phyloP scores from a whole-genome alignment of 108 stramenopile species.

The Bacterosira constricta region DNA sequence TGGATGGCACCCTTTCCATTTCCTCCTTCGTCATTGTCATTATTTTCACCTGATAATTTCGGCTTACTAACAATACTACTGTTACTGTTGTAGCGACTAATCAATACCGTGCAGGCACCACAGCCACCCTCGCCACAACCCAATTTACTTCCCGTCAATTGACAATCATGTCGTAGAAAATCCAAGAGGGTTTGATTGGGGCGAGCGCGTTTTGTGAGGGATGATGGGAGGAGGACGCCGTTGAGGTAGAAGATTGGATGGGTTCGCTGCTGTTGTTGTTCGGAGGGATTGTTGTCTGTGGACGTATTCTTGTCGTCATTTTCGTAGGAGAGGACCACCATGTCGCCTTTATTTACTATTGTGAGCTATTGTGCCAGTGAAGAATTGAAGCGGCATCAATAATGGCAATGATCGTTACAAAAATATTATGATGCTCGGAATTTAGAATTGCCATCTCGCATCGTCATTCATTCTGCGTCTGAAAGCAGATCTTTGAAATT shows the following conservation, averaged over 20 bases:
- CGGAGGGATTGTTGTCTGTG: background rate
- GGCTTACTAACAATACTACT: background rate
- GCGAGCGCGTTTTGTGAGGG: conserved; percentile 55
- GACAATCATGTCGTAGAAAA: conserved; percentile 66
- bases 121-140: conserved; percentile 90
- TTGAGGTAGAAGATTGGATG: conserved; percentile 80
- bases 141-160: conserved; percentile 80
- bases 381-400: no score
- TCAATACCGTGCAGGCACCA: conserved; percentile 93
- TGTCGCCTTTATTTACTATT: no score
- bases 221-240: conserved; percentile 56
- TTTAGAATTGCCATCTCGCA: no score
- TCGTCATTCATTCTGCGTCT: no score
- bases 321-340: conserved; percentile 7
- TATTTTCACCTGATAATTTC: background rate
- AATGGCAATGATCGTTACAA: no score
- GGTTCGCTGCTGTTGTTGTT: background rate
- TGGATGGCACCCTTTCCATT: conserved; percentile 12
- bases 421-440: no score
- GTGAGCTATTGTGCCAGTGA: no score
- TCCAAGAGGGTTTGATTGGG: conserved; percentile 76
- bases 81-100: conserved; percentile 31
- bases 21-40: background rate
- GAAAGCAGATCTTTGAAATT: no score
- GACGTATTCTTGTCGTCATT: background rate